A percentile compares a stretch with the other conserved stretches of the same genome.
phyloP scores from a whole-genome alignment of 75 land plant genomes.

The Azolla pinnata region DNA sequence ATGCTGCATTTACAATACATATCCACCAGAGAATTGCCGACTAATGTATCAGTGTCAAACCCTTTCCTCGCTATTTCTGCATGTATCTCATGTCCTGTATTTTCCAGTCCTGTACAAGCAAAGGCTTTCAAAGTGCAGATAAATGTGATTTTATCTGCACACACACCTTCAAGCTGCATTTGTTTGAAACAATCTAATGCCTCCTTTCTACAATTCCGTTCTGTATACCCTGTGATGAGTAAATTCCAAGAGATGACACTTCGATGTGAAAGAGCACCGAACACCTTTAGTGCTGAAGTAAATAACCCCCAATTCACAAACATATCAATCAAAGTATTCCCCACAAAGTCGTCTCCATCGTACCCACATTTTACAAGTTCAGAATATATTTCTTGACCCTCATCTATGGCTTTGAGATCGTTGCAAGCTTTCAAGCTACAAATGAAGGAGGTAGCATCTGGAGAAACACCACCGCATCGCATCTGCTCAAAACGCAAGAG shows the following conservation, averaged over 20 bases:
- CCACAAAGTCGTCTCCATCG: neutral
- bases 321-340: slow-evolving; percentile 1
- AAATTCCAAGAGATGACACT: slow-evolving; percentile 26
- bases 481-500: too few relatives aligned
- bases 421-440: slow-evolving; percentile 6
- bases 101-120: slow-evolving; percentile 14
- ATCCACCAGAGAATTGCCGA: slow-evolving; percentile 38
- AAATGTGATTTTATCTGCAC: slow-evolving; percentile 27
- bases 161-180: slow-evolving; percentile 13
- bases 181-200: slow-evolving; percentile 24
- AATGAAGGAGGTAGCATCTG: slow-evolving; percentile 1
- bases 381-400: neutral
- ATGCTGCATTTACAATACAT: slow-evolving; percentile 54
- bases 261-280: neutral
- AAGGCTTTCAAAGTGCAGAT: slow-evolving; percentile 28
- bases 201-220: slow-evolving; percentile 16
- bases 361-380: neutral
- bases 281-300: neutral
- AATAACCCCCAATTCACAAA: too few relatives aligned
- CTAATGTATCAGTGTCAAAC: slow-evolving; percentile 9
- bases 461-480: too few relatives aligned
- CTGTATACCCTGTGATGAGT: slow-evolving; percentile 33
- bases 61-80: slow-evolving; percentile 23
- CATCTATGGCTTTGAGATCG: neutral
- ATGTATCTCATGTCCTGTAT: slow-evolving; percentile 29